phyloP scores from a whole-genome alignment of 2,329 filamentous ascomycete genomes.

The Fusarium sp. region DNA sequence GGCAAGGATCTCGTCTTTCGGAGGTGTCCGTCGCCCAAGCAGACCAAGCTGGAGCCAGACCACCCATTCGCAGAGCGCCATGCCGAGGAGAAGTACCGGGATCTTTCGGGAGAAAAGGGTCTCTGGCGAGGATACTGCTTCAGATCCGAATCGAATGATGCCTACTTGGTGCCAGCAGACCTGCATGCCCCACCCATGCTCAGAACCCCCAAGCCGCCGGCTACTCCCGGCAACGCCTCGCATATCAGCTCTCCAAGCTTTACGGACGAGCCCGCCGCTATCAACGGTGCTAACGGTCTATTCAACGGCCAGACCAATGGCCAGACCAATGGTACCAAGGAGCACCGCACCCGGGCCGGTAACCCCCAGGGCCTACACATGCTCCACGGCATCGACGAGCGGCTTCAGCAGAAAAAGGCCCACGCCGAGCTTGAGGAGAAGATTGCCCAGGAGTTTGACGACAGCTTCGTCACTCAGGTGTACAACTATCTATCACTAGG shows the following conservation, averaged over 20 bases:
- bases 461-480: constrained; percentile 91
- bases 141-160: constrained; percentile 52
- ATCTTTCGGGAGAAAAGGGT: constrained; percentile 69
- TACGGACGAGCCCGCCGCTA: constrained; percentile 55
- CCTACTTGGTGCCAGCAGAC: constrained; percentile 55
- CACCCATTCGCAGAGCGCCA: constrained; percentile 68
- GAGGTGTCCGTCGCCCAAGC: constrained; percentile 83
- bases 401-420: constrained; percentile 62
- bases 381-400: constrained; percentile 65
- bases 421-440: constrained; percentile 64
- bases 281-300: constrained; percentile 40
- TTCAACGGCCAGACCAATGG: constrained; percentile 25
- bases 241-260: constrained; percentile 54
- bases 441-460: constrained; percentile 77
- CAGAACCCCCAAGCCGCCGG: constrained; percentile 60
- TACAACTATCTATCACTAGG: constrained; percentile 97
- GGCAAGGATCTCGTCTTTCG: constrained; percentile 85
- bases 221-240: constrained; percentile 54
- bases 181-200: constrained; percentile 63
- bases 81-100: constrained; percentile 63
- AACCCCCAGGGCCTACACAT: constrained; percentile 60
- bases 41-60: constrained; percentile 85
- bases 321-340: constrained; percentile 31
- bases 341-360: constrained; percentile 46
- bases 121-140: constrained; percentile 84